Evolutionary conservation across 345 rosid genomes (phyloP).

Genomic region (Microcos paniculata): DNA sequence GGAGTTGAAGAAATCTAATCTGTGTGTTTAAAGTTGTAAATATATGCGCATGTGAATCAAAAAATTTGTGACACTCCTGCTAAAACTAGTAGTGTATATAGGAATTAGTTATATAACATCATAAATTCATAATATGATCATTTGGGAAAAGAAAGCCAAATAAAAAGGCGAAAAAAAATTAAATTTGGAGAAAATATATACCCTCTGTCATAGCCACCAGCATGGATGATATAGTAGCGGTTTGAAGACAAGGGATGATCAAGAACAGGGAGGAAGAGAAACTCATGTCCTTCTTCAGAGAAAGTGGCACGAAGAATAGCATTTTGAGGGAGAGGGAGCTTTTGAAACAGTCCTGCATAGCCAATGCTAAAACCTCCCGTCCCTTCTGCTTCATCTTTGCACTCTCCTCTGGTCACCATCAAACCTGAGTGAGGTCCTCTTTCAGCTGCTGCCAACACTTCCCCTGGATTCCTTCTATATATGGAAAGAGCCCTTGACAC

Average conservation of each 20-base stretch:
- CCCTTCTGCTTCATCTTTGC: slow-evolving; percentile 47
- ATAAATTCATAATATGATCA: too few relatives aligned
- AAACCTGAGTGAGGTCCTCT: slow-evolving; percentile 58
- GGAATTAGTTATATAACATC: too few relatives aligned
- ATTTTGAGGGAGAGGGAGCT: slow-evolving; percentile 68
- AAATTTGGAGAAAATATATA: not conserved
- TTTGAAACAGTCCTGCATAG: slow-evolving; percentile 10
- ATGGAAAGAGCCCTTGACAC: slow-evolving; percentile 49
- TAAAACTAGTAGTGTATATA: too few relatives aligned
- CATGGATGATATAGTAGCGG: slow-evolving; percentile 51
- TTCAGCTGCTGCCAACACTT: slow-evolving; percentile 37
- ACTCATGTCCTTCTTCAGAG: slow-evolving; percentile 26
- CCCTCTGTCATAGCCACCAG: slow-evolving; percentile 61
- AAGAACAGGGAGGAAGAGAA: slow-evolving; percentile 56
- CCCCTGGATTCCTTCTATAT: slow-evolving; percentile 37
- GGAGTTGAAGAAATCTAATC: too few relatives aligned
- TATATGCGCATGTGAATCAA: too few relatives aligned
- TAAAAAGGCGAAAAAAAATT: not conserved
- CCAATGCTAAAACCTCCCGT: slow-evolving; percentile 17
- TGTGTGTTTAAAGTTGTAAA: too few relatives aligned
- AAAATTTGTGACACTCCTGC: too few relatives aligned
- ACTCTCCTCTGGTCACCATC: slow-evolving; percentile 58
- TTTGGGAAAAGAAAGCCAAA: too few relatives aligned
- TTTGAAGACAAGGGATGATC: slow-evolving; percentile 66
- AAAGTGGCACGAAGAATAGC: not conserved